These are phyloP conservation scores for Verticillium dahliae DNA, from an alignment of 2,329 filamentous ascomycete species.

Conservation along the genomic window DNA sequence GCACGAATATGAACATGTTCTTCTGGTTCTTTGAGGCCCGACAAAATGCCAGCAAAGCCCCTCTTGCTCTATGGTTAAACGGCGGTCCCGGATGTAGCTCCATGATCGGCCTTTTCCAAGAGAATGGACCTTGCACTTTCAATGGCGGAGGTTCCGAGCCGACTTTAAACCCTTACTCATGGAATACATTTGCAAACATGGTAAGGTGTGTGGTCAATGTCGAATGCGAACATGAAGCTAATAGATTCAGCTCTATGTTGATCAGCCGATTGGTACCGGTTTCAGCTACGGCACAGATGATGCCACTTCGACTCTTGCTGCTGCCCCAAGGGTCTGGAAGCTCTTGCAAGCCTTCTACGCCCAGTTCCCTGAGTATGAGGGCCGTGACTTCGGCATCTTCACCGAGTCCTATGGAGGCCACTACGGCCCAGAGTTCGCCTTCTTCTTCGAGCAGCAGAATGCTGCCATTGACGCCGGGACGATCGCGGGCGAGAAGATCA, in stretches of 20 bases:
- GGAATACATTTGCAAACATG: conserved; percentile 36
- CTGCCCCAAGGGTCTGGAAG: conserved; percentile 46
- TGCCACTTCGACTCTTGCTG: conserved; percentile 34
- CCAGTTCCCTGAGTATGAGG: conserved; percentile 56
- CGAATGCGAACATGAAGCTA: conserved; percentile 10
- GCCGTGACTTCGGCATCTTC: conserved; percentile 48
- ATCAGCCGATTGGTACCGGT: conserved; percentile 44
- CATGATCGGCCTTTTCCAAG: conserved; percentile 33
- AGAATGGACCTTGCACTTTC: conserved; percentile 37
- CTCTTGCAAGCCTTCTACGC: conserved; percentile 56
- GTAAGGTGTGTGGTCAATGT: background rate
- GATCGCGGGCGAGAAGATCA: conserved; percentile 33
- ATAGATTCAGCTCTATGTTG: conserved; percentile 52
- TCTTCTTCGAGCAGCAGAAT: conserved; percentile 52
- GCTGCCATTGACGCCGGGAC: conserved; percentile 36
- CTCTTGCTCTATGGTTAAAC: conserved; percentile 28
- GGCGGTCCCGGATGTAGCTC: conserved; percentile 32
- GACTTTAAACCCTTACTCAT: conserved; percentile 34
- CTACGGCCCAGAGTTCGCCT: conserved; percentile 49
- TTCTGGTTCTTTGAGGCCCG: conserved; percentile 35
- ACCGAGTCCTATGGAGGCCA: conserved; percentile 52
- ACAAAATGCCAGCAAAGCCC: conserved; percentile 20
- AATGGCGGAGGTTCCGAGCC: conserved; percentile 27
- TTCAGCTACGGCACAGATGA: conserved; percentile 21
- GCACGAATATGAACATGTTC: conserved; percentile 32